These are phyloP conservation scores for Castanea crenata DNA, from an alignment of 306 rosid genomes.

Conservation along the genomic window DNA sequence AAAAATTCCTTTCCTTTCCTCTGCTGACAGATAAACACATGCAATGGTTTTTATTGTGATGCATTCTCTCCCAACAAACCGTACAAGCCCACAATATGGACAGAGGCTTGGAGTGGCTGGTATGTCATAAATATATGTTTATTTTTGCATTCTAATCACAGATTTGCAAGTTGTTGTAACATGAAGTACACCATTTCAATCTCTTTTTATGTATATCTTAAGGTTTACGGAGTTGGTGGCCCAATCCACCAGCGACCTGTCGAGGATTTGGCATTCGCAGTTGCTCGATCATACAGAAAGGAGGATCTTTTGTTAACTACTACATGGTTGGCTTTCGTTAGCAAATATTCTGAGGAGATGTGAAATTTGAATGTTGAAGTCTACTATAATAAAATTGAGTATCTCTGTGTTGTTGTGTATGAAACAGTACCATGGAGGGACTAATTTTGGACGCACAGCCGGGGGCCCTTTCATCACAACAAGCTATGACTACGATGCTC, in stretches of 20 bases:
- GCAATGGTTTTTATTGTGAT: conserved; percentile 96
- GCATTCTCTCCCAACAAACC: conserved; percentile 88
- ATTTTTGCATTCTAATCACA: conserved; percentile 13
- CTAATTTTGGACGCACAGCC: conserved; percentile 97
- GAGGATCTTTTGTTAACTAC: conserved; percentile 93
- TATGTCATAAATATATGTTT: conserved; percentile 31
- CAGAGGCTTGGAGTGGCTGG: conserved; percentile 99
- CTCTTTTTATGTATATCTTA: conserved; percentile 20
- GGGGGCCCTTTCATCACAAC: conserved; percentile 99
- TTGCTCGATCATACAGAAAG: conserved; percentile 74
- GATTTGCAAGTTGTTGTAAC: not conserved
- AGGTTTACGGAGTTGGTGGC: conserved; percentile 96
- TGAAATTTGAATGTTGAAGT: conserved; percentile 14
- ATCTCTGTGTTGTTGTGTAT: not conserved
- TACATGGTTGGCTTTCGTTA: conserved; percentile 73
- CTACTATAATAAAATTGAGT: conserved; percentile 21
- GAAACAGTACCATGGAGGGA: conserved; percentile 93
- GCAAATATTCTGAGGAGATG: conserved; percentile 10
- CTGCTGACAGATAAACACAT: conserved; percentile 81
- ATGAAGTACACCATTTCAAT: conserved; percentile 7
- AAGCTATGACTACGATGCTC: conserved; percentile 99
- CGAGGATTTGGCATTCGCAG: conserved; percentile 95
- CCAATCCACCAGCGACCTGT: conserved; percentile 87
- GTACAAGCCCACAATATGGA: conserved; percentile 92
- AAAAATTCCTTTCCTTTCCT: conserved; percentile 26